A percentile compares a stretch with the other conserved stretches of the same genome.
phyloP scores from a whole-genome alignment of 805 yeast species.

The Lipomyces sp. region DNA sequence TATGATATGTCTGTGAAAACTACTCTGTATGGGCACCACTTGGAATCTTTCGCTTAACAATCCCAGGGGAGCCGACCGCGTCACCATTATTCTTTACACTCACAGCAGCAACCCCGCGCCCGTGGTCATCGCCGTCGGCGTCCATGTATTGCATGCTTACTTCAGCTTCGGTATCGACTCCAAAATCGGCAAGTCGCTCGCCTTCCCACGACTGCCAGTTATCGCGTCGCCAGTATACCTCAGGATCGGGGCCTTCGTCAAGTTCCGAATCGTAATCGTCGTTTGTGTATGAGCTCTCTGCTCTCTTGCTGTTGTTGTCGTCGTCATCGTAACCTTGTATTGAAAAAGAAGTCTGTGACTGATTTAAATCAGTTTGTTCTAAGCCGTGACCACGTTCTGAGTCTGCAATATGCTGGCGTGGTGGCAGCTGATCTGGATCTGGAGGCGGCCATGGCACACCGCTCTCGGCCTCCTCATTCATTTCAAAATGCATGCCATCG shows the following conservation, averaged over 20 bases:
- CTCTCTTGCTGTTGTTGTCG: not conserved
- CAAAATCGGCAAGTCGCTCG: slow-evolving; percentile 79
- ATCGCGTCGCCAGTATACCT: slow-evolving; percentile 39
- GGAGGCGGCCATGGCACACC: slow-evolving; percentile 93
- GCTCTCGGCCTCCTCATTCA: slow-evolving; percentile 47
- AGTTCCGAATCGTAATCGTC: slow-evolving; percentile 6
- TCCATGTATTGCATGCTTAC: not conserved
- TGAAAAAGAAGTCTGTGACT: too few relatives aligned
- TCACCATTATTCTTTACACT: slow-evolving; percentile 1
- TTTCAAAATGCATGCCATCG: slow-evolving; percentile 56
- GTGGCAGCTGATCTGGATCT: slow-evolving; percentile 51
- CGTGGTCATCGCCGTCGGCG: not conserved
- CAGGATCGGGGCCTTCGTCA: slow-evolving; percentile 30
- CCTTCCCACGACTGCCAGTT: slow-evolving; percentile 49
- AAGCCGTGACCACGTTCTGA: not conserved
- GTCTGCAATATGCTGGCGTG: not conserved
- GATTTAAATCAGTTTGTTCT: slow-evolving; percentile 1
- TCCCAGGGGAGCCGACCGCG: slow-evolving; percentile 6
- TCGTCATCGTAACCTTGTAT: not conserved
- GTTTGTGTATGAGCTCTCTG: not conserved
- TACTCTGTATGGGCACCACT: too few relatives aligned
- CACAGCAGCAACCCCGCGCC: not conserved
- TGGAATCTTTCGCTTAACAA: slow-evolving; percentile 2
- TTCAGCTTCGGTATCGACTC: slow-evolving; percentile 76
- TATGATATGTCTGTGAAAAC: too few relatives aligned